A percentile compares a stretch with the other conserved stretches of the same genome.
These are phyloP conservation scores for Cymodocea nodosa DNA, from an alignment of 116 monocot species.

Conservation along the genomic window DNA sequence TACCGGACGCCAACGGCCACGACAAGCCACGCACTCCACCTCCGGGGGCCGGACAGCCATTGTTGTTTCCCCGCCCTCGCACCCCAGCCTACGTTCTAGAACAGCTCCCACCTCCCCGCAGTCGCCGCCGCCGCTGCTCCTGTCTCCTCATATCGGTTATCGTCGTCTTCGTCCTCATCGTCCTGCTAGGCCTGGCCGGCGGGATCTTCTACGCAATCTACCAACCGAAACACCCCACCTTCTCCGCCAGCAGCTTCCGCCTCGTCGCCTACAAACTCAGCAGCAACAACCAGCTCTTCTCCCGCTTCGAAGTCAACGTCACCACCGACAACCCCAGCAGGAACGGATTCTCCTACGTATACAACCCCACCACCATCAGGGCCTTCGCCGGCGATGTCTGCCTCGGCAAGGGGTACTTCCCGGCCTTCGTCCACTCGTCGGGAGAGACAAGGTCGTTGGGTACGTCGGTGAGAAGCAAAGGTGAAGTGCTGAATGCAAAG, in stretches of 20 bases:
- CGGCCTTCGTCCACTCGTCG: conserved; percentile 38
- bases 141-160: conserved; percentile 25
- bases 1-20: too few relatives aligned
- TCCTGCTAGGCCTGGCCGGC: conserved; percentile 33
- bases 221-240: conserved; percentile 42
- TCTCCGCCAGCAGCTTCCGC: conserved; percentile 28
- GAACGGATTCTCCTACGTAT: conserved; percentile 24
- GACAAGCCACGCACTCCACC: too few relatives aligned
- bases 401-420: conserved; percentile 36
- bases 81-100: too few relatives aligned
- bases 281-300: conserved; percentile 11
- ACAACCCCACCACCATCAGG: conserved; percentile 19
- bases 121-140: conserved; percentile 21
- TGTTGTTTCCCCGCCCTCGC: background rate
- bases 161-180: conserved; percentile 25
- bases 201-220: conserved; percentile 35
- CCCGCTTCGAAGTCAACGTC: conserved; percentile 23
- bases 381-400: conserved; percentile 10
- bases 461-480: conserved; percentile 22
- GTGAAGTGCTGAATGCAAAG: conserved; percentile 21
- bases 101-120: too few relatives aligned
- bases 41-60: too few relatives aligned
- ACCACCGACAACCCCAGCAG: conserved; percentile 40
- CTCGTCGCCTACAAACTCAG: conserved; percentile 30
- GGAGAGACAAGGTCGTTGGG: conserved; percentile 26